Conservation (phyloP, 2,329 filamentous ascomycete species). For the Exophiala bonariae region DNA sequence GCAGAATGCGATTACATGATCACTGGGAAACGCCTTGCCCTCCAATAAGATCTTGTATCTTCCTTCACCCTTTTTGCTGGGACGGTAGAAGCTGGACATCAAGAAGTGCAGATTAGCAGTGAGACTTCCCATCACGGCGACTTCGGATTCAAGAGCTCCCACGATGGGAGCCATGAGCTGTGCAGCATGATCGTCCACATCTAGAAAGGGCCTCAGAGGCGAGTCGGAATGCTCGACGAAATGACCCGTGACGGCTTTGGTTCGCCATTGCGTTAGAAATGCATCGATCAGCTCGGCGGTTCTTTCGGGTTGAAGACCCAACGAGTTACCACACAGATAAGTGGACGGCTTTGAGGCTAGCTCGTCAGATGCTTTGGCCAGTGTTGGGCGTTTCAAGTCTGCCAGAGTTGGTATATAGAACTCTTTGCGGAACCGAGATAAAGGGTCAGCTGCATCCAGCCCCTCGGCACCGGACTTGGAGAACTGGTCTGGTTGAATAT, state of each 20-base stretch:
- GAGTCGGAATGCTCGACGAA: conserved; percentile 70
- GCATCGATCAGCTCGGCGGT: conserved; percentile 65
- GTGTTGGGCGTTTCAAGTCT: conserved; percentile 65
- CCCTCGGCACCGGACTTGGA: conserved; percentile 42
- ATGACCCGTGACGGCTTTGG: conserved; percentile 81
- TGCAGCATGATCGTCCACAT: conserved; percentile 75
- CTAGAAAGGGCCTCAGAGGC: conserved; percentile 70
- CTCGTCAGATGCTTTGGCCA: conserved; percentile 42
- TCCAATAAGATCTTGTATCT: conserved; percentile 83
- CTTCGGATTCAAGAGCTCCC: conserved; percentile 70
- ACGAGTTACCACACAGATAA: conserved; percentile 88
- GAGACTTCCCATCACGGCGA: conserved; percentile 85
- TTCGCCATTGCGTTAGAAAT: conserved; percentile 81
- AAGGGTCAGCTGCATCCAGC: conserved; percentile 62
- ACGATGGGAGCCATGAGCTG: conserved; percentile 70
- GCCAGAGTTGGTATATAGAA: conserved; percentile 76
- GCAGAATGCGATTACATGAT: conserved; percentile 62
- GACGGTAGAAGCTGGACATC: conserved; percentile 81
- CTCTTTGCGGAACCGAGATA: conserved; percentile 63
- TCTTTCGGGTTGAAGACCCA: conserved; percentile 77
- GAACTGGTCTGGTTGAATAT: no score
- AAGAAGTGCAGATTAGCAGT: conserved; percentile 79
- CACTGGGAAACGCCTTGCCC: conserved; percentile 85
- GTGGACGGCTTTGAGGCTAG: conserved; percentile 48
- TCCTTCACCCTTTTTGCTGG: conserved; percentile 51